A percentile compares a stretch with the other conserved stretches of the same genome.
These are phyloP conservation scores for Lachnum nothofagi DNA, from an alignment of 2,329 filamentous ascomycete species.

Conservation along the genomic window DNA sequence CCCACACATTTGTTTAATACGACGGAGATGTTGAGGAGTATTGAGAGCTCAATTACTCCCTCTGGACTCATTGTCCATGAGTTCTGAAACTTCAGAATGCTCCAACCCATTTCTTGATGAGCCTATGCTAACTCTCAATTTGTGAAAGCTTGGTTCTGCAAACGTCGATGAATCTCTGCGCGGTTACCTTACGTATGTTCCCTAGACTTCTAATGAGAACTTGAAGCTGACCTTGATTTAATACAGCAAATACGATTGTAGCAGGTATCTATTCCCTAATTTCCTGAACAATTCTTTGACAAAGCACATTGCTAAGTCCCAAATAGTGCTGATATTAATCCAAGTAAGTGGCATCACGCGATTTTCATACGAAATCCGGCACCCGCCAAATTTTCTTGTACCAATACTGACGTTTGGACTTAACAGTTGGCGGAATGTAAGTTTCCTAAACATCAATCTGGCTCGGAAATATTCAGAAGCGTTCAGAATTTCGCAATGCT, in stretches of 20 bases:
- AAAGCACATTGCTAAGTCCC: background rate
- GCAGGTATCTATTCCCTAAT: background rate
- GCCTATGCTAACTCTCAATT: too few species aligned
- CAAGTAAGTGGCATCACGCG: background rate
- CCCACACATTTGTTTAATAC: too few species aligned
- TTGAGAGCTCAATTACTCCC: too few species aligned
- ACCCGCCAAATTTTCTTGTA: background rate
- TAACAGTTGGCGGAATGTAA: background rate
- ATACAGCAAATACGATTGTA: background rate
- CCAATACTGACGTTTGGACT: background rate
- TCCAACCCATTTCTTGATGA: too few species aligned
- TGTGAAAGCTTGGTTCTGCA: background rate
- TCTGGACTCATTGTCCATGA: too few species aligned
- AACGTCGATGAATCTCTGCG: background rate
- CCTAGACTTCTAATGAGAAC: background rate
- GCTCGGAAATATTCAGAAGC: background rate
- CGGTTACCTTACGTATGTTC: background rate
- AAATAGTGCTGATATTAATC: background rate
- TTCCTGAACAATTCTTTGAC: background rate
- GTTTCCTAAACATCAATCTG: background rate
- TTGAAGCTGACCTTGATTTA: background rate
- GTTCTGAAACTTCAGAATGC: too few species aligned
- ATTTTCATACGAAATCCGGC: background rate
- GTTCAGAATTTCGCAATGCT: background rate
- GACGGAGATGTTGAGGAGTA: too few species aligned